A percentile compares a stretch with the other conserved stretches of the same genome.
These are phyloP conservation scores for Neurospora africana DNA, from an alignment of 495 filamentous ascomycete genomes.

Conservation along the genomic window DNA sequence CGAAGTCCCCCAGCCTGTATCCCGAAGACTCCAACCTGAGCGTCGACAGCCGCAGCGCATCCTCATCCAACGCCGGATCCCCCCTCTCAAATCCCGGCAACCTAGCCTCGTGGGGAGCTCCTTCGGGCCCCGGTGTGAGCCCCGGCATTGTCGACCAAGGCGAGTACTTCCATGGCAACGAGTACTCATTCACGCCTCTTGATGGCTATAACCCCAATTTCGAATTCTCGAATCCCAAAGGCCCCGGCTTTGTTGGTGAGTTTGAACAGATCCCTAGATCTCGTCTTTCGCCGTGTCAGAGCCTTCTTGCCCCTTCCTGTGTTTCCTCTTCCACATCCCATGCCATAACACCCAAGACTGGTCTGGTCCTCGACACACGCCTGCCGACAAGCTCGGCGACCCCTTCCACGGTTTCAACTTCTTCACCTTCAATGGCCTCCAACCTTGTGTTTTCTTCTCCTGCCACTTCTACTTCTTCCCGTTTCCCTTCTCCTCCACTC, in stretches of 20 bases:
- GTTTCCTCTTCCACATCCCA: slow-evolving; percentile 25
- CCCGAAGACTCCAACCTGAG: slow-evolving; percentile 50
- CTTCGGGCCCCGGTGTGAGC: slow-evolving; percentile 50
- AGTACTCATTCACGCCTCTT: slow-evolving; percentile 42
- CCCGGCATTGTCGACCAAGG: slow-evolving; percentile 58
- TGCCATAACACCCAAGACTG: slow-evolving; percentile 12
- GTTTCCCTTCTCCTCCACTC: slow-evolving; percentile 28
- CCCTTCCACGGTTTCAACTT: slow-evolving; percentile 19
- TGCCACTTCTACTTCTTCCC: slow-evolving; percentile 34
- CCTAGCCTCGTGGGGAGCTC: slow-evolving; percentile 44
- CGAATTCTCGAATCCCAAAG: slow-evolving; percentile 47
- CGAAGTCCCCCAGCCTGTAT: slow-evolving; percentile 31
- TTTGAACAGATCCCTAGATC: slow-evolving; percentile 34
- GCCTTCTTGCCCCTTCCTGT: slow-evolving; percentile 11
- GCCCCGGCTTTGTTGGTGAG: slow-evolving; percentile 67
- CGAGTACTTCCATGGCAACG: slow-evolving; percentile 45
- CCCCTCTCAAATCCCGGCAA: slow-evolving; percentile 59
- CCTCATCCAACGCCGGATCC: slow-evolving; percentile 74
- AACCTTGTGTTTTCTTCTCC: slow-evolving; percentile 41
- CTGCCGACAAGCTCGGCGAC: slow-evolving; percentile 21
- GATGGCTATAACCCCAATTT: slow-evolving; percentile 43
- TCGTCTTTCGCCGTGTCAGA: slow-evolving; percentile 7
- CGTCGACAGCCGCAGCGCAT: slow-evolving; percentile 66
- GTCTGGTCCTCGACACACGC: slow-evolving; percentile 23
- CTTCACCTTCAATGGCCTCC: slow-evolving; percentile 13